These are phyloP conservation scores for Albifimbria verrucaria DNA, from an alignment of 2,329 filamentous ascomycete species.

Conservation along the genomic window DNA sequence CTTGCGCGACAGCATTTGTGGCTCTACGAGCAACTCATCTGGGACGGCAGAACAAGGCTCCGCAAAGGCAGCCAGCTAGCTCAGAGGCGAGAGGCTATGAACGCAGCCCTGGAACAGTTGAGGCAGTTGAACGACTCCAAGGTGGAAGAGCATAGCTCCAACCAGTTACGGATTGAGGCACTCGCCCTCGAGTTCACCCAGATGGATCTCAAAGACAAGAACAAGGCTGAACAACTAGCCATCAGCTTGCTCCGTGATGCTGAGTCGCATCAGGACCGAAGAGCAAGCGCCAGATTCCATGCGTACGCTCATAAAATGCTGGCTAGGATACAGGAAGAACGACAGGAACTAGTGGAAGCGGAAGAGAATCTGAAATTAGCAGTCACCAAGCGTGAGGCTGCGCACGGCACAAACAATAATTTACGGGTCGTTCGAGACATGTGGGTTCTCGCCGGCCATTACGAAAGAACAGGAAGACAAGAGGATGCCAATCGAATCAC, in stretches of 20 bases:
- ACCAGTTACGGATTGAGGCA: constrained; percentile 28
- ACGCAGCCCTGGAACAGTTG: constrained; percentile 24
- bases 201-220: constrained; percentile 31
- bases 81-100: constrained; percentile 23
- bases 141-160: constrained; percentile 13
- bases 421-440: constrained; percentile 34
- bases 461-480: constrained; percentile 24
- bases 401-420: constrained; percentile 30
- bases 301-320: constrained; percentile 36
- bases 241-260: constrained; percentile 23
- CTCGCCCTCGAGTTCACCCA: constrained; percentile 33
- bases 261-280: constrained; percentile 14
- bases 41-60: constrained; percentile 32
- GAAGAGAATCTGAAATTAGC: constrained; percentile 30
- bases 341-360: constrained; percentile 26
- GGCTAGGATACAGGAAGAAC: constrained; percentile 28
- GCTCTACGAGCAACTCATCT: constrained; percentile 36
- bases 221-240: constrained; percentile 27
- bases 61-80: constrained; percentile 28
- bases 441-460: constrained; percentile 34
- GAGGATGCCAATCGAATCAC: constrained; percentile 23
- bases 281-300: constrained; percentile 31
- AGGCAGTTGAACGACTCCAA: constrained; percentile 8
- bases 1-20: constrained; percentile 27
- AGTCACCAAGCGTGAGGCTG: constrained; percentile 29